A percentile compares a stretch with the other conserved stretches of the same genome.
Evolutionary conservation across 2,329 filamentous ascomycete species (phyloP).

Genomic region (Leptographium lundbergii): DNA sequence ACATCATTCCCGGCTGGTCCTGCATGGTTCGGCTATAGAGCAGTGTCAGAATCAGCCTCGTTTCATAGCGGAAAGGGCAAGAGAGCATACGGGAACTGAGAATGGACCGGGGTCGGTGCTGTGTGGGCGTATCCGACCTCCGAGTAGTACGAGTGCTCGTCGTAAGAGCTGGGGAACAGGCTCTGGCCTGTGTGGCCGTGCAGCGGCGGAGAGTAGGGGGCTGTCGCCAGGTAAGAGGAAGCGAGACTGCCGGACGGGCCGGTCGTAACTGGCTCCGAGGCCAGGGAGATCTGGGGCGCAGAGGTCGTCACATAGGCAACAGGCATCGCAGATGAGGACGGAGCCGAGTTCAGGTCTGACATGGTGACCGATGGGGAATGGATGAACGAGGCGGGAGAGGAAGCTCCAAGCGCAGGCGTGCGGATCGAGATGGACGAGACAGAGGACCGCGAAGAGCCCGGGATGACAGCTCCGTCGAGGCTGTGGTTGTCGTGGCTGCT

Average conservation of each 20-base stretch:
- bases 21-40: conserved; percentile 1
- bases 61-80: neutral
- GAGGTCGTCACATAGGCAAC: conserved; percentile 40
- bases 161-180: conserved; percentile 20
- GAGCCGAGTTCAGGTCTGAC: conserved; percentile 27
- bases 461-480: neutral
- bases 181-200: conserved; percentile 17
- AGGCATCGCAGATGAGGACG: conserved; percentile 22
- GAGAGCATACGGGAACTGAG: conserved; percentile 19
- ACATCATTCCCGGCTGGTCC: conserved; percentile 17
- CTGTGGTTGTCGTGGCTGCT: neutral
- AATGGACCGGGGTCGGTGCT: conserved; percentile 16
- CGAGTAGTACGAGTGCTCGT: conserved; percentile 19
- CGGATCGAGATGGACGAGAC: neutral
- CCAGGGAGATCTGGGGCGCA: conserved; percentile 34
- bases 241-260: conserved; percentile 30
- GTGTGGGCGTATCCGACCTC: conserved; percentile 12
- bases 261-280: conserved; percentile 32
- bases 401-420: neutral
- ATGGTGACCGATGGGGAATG: conserved; percentile 19
- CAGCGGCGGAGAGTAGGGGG: conserved; percentile 9
- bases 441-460: neutral
- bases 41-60: neutral
- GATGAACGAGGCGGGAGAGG: conserved; percentile 5
- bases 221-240: conserved; percentile 12